Evolutionary conservation across 305 asterid genomes (phyloP), one percentile per base, ranked within the genome.

Genomic region (Plantago lanceolata): DNA sequence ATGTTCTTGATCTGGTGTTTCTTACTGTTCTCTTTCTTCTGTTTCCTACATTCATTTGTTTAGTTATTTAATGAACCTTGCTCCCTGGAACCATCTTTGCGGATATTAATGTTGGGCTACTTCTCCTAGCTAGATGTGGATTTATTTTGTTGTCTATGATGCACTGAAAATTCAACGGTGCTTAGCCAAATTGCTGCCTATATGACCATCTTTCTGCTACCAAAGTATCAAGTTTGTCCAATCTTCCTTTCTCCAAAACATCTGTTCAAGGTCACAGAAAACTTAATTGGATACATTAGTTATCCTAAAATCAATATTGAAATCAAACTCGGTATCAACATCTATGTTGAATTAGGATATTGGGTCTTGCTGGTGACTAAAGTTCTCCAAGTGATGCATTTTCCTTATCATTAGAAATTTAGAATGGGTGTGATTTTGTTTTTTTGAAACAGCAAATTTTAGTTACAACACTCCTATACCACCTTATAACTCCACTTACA

Each of bases 1-100:
- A 73, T 47, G 21, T 67, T 18, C 68, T 51, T 55, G 55, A 48
- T 45, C 43, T 19, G 37, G 37, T 66, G 52, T 65, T 68, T 26
- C 29, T 49, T 43, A 58, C 19, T 64, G 53, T 47, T 66, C 49
- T 61, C 65, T 61, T 51, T 48, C 47, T 44, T 62, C 44, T 48
- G 69, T 61, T 63, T 56, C 21, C 61, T 26, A 14, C 35, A 29
- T 56, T 4, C 33, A 16, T 9, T 16, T 56, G 24, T 55, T 20
- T 55, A 26, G 16, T 24, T 15, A 12, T 28, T 21, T 55, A 18
- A 28, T 40, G 21, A 56, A 29, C 7, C 18, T 29, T 31, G 15
- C 40, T 21, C 13, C 47, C 47, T 40, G 47, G 47, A 2, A 40
- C 12, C 47, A 9, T 40, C 47, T 40, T 13, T 35, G 11, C 43